phyloP scores from a whole-genome alignment of 1,139 yeast genomes.

The Saccharomyces pastorianus region DNA sequence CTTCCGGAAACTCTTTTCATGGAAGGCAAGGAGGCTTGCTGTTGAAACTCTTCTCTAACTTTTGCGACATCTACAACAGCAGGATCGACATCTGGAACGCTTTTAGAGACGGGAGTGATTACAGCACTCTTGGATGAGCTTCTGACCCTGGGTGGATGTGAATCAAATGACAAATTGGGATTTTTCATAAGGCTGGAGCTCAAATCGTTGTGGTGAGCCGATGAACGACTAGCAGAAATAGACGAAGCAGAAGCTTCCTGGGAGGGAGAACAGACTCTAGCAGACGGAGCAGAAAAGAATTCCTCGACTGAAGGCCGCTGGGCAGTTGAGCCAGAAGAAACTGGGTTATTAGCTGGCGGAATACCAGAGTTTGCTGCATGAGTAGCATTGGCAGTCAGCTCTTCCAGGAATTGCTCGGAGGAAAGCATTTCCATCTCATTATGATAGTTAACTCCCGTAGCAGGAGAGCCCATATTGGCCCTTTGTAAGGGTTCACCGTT shows the following conservation, averaged over 20 bases:
- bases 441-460: not conserved
- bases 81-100: constrained; percentile 15
- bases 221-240: not conserved
- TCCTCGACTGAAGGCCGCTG: not conserved
- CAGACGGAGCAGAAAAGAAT: not conserved
- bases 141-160: constrained; percentile 7
- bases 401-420: constrained; percentile 30
- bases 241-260: not conserved
- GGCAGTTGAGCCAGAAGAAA: not conserved
- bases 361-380: constrained; percentile 4
- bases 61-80: constrained; percentile 20
- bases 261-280: not conserved
- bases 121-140: constrained; percentile 13
- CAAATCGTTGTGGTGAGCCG: not conserved
- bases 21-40: constrained; percentile 17
- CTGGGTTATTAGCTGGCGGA: not conserved
- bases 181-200: not conserved
- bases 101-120: constrained; percentile 19
- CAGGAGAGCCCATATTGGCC: not conserved
- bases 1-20: constrained; percentile 21
- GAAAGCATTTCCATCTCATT: constrained; percentile 15
- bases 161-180: constrained; percentile 13
- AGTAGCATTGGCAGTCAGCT: constrained; percentile 29
- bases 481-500: not conserved
- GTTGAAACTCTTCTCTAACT: constrained; percentile 15